Conservation (phyloP, 805 yeast species). For the Saccharomyces mikatae region DNA sequence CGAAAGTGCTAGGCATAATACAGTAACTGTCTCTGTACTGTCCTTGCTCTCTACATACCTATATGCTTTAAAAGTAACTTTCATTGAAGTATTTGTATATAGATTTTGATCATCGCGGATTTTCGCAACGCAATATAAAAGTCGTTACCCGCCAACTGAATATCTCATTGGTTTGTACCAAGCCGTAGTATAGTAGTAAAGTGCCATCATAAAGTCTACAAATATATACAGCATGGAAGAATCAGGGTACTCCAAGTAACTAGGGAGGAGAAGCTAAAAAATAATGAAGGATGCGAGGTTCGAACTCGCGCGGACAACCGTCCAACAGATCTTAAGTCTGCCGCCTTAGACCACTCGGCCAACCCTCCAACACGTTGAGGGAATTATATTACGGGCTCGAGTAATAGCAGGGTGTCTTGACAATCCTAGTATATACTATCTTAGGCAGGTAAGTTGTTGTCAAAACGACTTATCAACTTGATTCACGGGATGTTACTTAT, state of each 20-base stretch:
- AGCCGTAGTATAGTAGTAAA: not conserved
- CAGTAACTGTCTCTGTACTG: not conserved
- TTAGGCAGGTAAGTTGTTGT: no score
- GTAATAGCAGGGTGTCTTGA: no score
- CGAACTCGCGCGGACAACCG: not conserved
- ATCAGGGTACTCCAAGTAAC: not conserved
- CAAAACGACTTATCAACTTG: no score
- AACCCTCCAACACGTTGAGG: not conserved
- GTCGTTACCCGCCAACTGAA: not conserved
- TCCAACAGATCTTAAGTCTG: not conserved
- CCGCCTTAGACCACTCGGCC: not conserved
- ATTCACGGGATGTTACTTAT: no score
- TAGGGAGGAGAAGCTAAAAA: not conserved
- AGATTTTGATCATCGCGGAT: not conserved
- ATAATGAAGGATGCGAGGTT: not conserved
- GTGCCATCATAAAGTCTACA: not conserved
- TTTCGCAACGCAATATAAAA: not conserved
- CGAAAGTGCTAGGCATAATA: slow-evolving; percentile 16
- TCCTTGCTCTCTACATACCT: not conserved
- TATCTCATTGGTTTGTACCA: not conserved
- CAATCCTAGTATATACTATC: no score
- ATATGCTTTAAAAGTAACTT: not conserved
- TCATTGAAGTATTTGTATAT: not conserved
- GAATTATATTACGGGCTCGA: no score
- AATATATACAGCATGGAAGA: not conserved